Base-by-base conservation (phyloP, 768 basidiomycete species). In the Lactarius hatsudake region DNA sequence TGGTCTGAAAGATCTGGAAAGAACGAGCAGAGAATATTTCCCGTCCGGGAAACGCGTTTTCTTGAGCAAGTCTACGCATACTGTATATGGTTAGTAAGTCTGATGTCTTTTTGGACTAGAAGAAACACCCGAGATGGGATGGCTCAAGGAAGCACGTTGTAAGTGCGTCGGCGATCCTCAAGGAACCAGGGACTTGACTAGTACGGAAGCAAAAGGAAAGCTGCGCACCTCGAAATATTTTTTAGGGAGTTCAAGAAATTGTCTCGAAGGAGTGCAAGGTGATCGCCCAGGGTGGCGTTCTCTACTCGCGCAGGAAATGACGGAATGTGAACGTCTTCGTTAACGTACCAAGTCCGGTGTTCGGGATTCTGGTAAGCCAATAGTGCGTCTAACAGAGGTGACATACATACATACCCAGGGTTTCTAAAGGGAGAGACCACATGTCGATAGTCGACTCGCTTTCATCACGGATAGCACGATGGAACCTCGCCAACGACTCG, bases 21-120 rank as follows among this genome's bases (percentile, higher is more conserved):
- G 71, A 70, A 38, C 61, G 67, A 12, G 68, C 42, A 4, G 68
- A 64, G 32, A 36, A 5, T 18, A 38, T 66, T 32, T 65, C 43
- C 40, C 45, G 40, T 51, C 48, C 58, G 1, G 70, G 68, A 56
- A 71, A 64, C 30, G 61, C 51, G 5, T 57, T 59, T 57, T 70
- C 60, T 48, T 64, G 59, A 2, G 69, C 65, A 30, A 71, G 55
- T 61, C 56, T 58, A 57, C 64, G 65, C 71, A 71, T 71, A 54
- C 70, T 71, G 53, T 20, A 61, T 45, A 26, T 56, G 36, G 67
- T 68, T 68, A 68, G 67, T 36, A 43, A 30, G 34, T 55, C 53
- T 30, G n/a, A 45, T 13, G 20, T 48, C 9, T 28, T 32, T 61
- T 43, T 12, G 38, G 58, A 43, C 51, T 36, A 59, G 42, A 42